Evolutionary conservation across 495 filamentous ascomycete species (phyloP).

Genomic region (Talaromyces ruber): DNA sequence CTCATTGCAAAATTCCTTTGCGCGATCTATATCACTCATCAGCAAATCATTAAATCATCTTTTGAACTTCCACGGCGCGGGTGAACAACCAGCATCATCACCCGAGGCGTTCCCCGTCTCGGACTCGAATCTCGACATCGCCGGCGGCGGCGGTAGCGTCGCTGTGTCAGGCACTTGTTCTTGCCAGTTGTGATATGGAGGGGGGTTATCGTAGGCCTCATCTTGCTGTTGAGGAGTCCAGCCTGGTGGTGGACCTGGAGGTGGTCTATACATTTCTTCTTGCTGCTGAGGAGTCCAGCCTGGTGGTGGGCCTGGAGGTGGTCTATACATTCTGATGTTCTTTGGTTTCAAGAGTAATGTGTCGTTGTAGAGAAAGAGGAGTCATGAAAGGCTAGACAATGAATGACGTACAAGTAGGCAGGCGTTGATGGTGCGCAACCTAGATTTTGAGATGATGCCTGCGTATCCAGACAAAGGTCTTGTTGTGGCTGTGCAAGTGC

Average conservation of each 20-base stretch:
- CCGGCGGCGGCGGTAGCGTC: constrained; percentile 74
- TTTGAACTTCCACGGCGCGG: no score
- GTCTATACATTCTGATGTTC: constrained; percentile 1
- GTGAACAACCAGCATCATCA: constrained; percentile 42
- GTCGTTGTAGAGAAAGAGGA: neutral
- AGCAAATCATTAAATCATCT: neutral
- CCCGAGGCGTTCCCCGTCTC: constrained; percentile 66
- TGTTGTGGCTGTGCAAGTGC: neutral
- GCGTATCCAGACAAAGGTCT: neutral
- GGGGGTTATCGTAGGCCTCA: constrained; percentile 25
- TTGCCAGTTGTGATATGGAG: constrained; percentile 73
- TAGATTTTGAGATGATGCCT: neutral
- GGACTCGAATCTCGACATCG: constrained; percentile 56
- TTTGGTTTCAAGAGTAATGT: neutral
- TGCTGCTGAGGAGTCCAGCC: neutral
- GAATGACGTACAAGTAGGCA: neutral
- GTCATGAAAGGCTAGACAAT: neutral
- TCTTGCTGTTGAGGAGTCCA: constrained; percentile 1
- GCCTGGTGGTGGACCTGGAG: constrained; percentile 3
- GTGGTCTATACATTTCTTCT: constrained; percentile 1
- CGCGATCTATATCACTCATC: constrained; percentile 41
- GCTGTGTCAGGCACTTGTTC: constrained; percentile 69
- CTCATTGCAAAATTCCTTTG: constrained; percentile 57
- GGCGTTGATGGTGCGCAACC: neutral
- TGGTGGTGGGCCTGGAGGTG: constrained; percentile 3